phyloP scores from a whole-genome alignment of 2,329 filamentous ascomycete species.

The Cladophialophora psammophila region DNA sequence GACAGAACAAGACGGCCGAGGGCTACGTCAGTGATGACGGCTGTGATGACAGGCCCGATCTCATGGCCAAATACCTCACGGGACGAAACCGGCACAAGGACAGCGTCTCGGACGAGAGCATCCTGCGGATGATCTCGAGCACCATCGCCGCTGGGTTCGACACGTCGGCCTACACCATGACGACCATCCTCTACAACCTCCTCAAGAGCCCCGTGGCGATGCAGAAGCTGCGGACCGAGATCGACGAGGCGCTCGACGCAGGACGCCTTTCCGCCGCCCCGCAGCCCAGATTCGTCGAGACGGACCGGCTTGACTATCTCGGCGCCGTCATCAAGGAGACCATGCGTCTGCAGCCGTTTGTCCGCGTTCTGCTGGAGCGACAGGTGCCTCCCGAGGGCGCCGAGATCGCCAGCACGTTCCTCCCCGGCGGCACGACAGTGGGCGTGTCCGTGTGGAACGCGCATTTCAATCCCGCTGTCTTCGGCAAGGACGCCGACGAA shows the following conservation, averaged over 20 bases:
- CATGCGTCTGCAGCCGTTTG: constrained; percentile 55
- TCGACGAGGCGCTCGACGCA: constrained; percentile 19
- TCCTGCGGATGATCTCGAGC: constrained; percentile 27
- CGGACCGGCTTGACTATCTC: constrained; percentile 56
- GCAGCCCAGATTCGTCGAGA: constrained; percentile 5
- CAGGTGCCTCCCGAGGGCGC: constrained; percentile 58
- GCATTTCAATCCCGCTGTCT: constrained; percentile 29
- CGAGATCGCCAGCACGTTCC: constrained; percentile 39
- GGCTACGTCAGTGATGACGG: constrained; percentile 3
- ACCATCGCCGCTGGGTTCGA: constrained; percentile 72
- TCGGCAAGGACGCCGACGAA: constrained; percentile 33
- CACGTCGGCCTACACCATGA: constrained; percentile 76
- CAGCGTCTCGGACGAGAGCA: constrained; percentile 11
- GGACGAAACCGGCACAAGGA: constrained; percentile 24
- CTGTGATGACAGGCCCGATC: constrained; percentile 14
- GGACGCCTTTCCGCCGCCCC: constrained; percentile 8
- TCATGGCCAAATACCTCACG: constrained; percentile 24
- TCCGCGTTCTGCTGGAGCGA: constrained; percentile 40
- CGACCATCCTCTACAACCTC: constrained; percentile 75
- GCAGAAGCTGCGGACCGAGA: constrained; percentile 25
- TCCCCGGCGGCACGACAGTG: constrained; percentile 40
- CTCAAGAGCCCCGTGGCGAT: constrained; percentile 63
- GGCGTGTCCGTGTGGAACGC: background rate
- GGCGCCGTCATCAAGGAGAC: constrained; percentile 63
- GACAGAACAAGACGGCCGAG: background rate